Evolutionary conservation across 2,329 filamentous ascomycete genomes (phyloP).

Genomic region (Hansfordia pulvinata): DNA sequence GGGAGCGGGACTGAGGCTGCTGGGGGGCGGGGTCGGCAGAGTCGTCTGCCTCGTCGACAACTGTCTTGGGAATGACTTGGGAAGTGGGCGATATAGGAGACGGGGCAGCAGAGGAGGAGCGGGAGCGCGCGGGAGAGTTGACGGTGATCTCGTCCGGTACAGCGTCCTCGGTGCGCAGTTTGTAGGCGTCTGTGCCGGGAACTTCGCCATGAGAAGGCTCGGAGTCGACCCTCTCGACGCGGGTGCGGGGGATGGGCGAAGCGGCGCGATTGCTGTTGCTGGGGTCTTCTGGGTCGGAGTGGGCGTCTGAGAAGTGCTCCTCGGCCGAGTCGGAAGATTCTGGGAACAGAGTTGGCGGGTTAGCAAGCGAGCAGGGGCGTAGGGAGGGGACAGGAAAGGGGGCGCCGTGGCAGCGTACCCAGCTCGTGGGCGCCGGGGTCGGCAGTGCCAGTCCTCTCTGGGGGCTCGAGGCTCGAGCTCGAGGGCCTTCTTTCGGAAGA

Average conservation of each 20-base stretch:
- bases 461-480: conserved; percentile 18
- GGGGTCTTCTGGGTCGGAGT: conserved; percentile 27
- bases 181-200: conserved; percentile 44
- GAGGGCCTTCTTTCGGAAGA: too few species aligned
- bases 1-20: too few species aligned
- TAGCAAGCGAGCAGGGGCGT: conserved; percentile 2
- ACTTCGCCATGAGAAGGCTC: conserved; percentile 47
- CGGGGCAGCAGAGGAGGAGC: conserved; percentile 12
- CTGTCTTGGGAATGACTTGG: conserved; percentile 32
- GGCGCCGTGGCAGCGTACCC: conserved; percentile 24
- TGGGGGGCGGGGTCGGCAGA: conserved; percentile 27
- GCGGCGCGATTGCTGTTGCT: conserved; percentile 22
- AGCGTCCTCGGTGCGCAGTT: conserved; percentile 41
- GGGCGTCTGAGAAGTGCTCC: conserved; percentile 57
- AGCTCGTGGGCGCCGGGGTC: conserved; percentile 49
- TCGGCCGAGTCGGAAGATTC: conserved; percentile 52
- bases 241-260: conserved; percentile 43
- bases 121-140: conserved; percentile 17
- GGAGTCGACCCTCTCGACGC: conserved; percentile 44
- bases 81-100: conserved; percentile 19
- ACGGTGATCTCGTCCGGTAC: conserved; percentile 47
- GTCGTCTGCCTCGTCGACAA: conserved; percentile 38
- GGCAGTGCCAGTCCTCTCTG: conserved; percentile 23
- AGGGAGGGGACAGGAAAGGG: background rate
- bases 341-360: conserved; percentile 7